These are phyloP conservation scores for Phytophthora kernoviae DNA, from an alignment of 352 stramenopile genomes.

Conservation along the genomic window DNA sequence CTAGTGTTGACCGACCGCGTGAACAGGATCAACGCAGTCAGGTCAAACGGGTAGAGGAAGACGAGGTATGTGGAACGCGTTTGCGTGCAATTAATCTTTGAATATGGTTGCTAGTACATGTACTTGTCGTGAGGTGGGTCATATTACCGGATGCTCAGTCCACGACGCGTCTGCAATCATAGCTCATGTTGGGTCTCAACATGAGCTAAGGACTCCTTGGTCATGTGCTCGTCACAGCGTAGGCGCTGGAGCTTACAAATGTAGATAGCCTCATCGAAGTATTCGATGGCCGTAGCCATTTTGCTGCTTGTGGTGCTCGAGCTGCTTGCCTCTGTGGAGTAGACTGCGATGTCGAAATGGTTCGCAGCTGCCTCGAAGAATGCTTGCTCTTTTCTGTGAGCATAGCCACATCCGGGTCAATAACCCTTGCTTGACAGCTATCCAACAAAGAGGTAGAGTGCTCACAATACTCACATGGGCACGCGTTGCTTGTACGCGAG, in stretches of 20 bases:
- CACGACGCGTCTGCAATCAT: too few species aligned
- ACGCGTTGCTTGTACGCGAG: conserved; percentile 80
- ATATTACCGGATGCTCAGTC: not conserved
- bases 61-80: conserved; percentile 8
- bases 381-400: conserved; percentile 34
- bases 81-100: conserved; percentile 20
- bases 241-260: conserved; percentile 41
- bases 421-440: not conserved
- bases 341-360: conserved; percentile 49
- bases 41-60: conserved; percentile 5
- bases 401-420: not conserved
- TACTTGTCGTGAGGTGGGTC: too few species aligned
- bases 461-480: conserved; percentile 45
- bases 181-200: too few species aligned
- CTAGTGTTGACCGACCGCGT: conserved; percentile 21
- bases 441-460: not conserved
- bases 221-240: not conserved
- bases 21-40: conserved; percentile 2
- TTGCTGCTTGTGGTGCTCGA: conserved; percentile 8
- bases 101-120: conserved; percentile 11
- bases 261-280: conserved; percentile 50
- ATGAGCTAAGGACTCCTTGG: not conserved
- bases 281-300: conserved; percentile 16
- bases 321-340: conserved; percentile 9
- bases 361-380: conserved; percentile 49